Evolutionary conservation across 805 yeast species (phyloP).

Genomic region (Nakazawaea wyomingensis): DNA sequence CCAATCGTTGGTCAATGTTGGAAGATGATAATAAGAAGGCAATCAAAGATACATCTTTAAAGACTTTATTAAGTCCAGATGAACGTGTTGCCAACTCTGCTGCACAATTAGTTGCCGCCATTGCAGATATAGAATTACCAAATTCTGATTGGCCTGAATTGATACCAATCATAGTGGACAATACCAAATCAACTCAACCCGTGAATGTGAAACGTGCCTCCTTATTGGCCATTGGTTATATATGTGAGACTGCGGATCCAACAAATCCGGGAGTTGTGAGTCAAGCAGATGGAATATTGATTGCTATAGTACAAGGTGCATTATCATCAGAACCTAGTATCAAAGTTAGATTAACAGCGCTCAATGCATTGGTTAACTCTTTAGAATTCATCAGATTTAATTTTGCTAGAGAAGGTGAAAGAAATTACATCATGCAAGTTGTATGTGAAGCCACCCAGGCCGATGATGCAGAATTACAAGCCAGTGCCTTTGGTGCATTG

Average conservation of each 20-base stretch:
- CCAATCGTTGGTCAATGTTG: constrained; percentile 69
- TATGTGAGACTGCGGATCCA: constrained; percentile 93
- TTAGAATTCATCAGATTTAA: constrained; percentile 83
- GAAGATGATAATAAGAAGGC: constrained; percentile 49
- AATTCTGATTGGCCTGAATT: constrained; percentile 83
- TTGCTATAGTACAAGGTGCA: constrained; percentile 96
- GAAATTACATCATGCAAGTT: constrained; percentile 97
- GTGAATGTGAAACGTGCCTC: constrained; percentile 83
- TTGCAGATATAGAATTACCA: constrained; percentile 94
- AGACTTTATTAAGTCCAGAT: constrained; percentile 57
- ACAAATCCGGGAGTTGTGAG: constrained; percentile 66
- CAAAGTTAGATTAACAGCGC: constrained; percentile 80
- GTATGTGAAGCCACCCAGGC: constrained; percentile 99
- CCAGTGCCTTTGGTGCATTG: constrained; percentile 92
- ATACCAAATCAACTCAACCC: constrained; percentile 75
- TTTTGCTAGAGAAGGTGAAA: constrained; percentile 89
- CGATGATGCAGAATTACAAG: constrained; percentile 73
- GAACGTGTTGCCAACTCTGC: constrained; percentile 81
- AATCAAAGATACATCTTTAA: constrained; percentile 62
- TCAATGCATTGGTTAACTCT: constrained; percentile 87
- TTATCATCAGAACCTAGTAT: constrained; percentile 72
- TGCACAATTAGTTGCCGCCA: constrained; percentile 93
- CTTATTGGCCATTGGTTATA: constrained; percentile 85
- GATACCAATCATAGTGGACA: constrained; percentile 77
- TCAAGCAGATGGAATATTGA: constrained; percentile 87